Evolutionary conservation across 495 filamentous ascomycete genomes (phyloP).

Genomic region (Pyrenula massariospora): DNA sequence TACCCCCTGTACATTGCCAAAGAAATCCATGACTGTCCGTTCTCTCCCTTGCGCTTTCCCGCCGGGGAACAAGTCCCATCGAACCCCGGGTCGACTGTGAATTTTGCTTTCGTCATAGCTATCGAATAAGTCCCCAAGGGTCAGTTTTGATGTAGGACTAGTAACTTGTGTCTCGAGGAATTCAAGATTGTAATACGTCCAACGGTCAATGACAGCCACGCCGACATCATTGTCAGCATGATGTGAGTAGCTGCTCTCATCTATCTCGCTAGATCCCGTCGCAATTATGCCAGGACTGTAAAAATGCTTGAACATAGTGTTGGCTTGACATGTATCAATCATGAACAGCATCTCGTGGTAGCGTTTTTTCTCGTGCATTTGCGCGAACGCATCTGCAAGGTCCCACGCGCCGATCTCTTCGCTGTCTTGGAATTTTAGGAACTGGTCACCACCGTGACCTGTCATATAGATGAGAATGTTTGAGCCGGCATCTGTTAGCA

Average conservation of each 20-base stretch:
- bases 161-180: conserved; percentile 87
- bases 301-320: conserved; percentile 97
- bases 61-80: conserved; percentile 85
- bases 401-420: conserved; percentile 97
- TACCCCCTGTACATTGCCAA: conserved; percentile 94
- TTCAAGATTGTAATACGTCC: conserved; percentile 97
- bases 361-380: conserved; percentile 99
- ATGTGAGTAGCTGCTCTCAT: conserved; percentile 90
- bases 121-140: conserved; percentile 87
- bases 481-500: conserved; percentile 84
- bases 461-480: conserved; percentile 99
- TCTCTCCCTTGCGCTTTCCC: conserved; percentile 63
- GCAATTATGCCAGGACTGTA: conserved; percentile 96
- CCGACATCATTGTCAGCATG: conserved; percentile 97
- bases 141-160: conserved; percentile 70
- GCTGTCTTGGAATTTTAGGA: conserved; percentile 95
- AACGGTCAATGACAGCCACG: conserved; percentile 94
- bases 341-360: conserved; percentile 95
- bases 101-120: conserved; percentile 92
- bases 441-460: conserved; percentile 95
- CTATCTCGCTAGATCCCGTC: conserved; percentile 83
- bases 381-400: conserved; percentile 92
- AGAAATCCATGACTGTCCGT: conserved; percentile 86
- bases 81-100: conserved; percentile 79
- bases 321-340: conserved; percentile 99